Evolutionary conservation across 2,329 filamentous ascomycete genomes (phyloP), one percentile per base, ranked within the genome.

Genomic region (Apiospora arundinis): DNA sequence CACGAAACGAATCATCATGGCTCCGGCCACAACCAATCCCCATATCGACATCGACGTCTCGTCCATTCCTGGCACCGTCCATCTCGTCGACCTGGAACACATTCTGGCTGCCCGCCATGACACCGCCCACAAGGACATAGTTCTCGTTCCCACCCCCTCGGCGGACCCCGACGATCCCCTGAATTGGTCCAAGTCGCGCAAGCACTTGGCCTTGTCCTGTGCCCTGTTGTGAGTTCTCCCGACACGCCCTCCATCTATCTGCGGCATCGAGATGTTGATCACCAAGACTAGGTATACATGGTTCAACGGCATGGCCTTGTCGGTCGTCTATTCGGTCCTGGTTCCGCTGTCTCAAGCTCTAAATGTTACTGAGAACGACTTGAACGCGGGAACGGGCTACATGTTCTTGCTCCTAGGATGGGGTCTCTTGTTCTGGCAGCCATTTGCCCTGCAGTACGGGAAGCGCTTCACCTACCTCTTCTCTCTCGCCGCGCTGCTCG

Each of bases 161-260:
- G 77, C 79, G 14, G 85, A 89, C 72, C 84, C 86, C 4, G 85
- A 87, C 56, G 87, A 89, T 72, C 87, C 87, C 2, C 78, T 89
- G 45, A 89, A 86, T 72, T 87, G 86, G 86, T 74, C 73, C 25
- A 73, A 76, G n/a, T 72, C 77, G 23, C 77, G 78, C 72, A 79
- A 79, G 72, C 70, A 74, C 16, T 68, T 78, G 52, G 77, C 78
- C 14, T 67, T 81, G 44, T 46, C 75, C 44, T 79, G 77, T 71
- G 75, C 76, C 9, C 74, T 80, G 21, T 70, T 78, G 70, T 75
- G 66, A 68, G 66, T 48, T 12, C 18, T 12, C 37, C 16, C 2
- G 7, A 18, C 8, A 12, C 14, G 6, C 9, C 32, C 11, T 4
- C 32, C 1, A 1, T 2, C 25, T 2, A 40, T 37, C 6, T 4